These are phyloP conservation scores for Solanum bulbocastanum DNA, from an alignment of 257 asterid genomes.

Conservation along the genomic window DNA sequence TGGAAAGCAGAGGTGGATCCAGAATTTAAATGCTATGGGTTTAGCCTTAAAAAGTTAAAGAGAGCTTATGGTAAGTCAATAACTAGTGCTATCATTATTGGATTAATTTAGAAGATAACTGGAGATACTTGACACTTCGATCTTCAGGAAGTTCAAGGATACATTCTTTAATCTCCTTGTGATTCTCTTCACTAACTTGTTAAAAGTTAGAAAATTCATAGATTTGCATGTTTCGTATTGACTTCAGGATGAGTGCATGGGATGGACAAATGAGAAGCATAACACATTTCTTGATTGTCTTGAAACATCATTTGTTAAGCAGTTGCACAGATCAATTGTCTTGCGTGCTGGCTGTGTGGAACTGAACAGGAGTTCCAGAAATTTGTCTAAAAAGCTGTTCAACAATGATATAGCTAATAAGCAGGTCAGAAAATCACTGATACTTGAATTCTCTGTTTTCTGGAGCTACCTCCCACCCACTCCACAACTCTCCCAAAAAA, in stretches of 20 bases:
- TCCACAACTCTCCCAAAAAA: neutral
- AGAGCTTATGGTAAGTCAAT: neutral
- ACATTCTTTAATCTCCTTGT: neutral
- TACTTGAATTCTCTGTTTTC: neutral
- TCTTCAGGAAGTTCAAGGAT: neutral
- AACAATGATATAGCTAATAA: constrained; percentile 16
- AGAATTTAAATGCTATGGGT: neutral
- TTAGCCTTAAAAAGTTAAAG: neutral
- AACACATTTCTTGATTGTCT: constrained; percentile 48
- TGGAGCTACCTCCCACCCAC: neutral
- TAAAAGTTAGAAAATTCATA: neutral
- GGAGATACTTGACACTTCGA: neutral
- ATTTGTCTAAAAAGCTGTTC: constrained; percentile 7
- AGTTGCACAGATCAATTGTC: constrained; percentile 46
- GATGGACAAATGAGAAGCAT: constrained; percentile 77
- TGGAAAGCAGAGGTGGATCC: neutral
- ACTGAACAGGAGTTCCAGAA: constrained; percentile 9
- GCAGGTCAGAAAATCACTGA: constrained; percentile 25
- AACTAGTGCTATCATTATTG: neutral
- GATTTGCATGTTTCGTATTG: neutral
- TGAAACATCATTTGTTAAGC: constrained; percentile 63
- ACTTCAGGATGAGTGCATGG: constrained; percentile 32
- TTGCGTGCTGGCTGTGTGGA: constrained; percentile 13
- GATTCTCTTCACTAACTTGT: neutral
- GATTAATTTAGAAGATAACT: neutral